Conservation (phyloP, 345 rosid genomes). For the Reutealis trisperma region DNA sequence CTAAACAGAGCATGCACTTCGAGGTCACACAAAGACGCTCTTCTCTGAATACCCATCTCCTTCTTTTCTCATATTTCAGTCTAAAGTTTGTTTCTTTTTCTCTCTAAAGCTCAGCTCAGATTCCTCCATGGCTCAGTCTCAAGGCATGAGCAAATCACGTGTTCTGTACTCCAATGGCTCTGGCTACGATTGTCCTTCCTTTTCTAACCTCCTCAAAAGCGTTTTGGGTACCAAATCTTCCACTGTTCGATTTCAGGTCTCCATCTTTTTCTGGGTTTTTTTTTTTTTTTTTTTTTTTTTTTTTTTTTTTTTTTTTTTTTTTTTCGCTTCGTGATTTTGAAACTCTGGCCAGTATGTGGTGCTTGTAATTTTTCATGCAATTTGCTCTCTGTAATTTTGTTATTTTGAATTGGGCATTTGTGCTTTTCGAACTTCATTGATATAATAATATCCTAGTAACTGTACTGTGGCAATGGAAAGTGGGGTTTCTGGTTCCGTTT, state of each 20-base stretch:
- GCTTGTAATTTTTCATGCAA: neutral
- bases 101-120: neutral
- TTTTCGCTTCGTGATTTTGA: neutral
- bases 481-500: neutral
- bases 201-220: constrained; percentile 10
- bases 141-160: neutral
- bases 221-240: constrained; percentile 13
- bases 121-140: neutral
- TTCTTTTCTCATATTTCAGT: neutral
- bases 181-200: constrained; percentile 12
- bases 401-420: neutral
- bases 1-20: neutral
- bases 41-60: neutral
- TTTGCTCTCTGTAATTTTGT: constrained; percentile 4
- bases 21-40: neutral
- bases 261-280: neutral
- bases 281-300: too few relatives aligned
- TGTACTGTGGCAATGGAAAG: neutral
- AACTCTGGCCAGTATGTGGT: neutral
- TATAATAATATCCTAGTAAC: neutral
- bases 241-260: constrained; percentile 11
- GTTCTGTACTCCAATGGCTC: neutral
- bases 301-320: neutral
- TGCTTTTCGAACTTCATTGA: neutral
- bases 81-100: neutral